phyloP scores from a whole-genome alignment of 2,329 filamentous ascomycete genomes.

The Elsinoe fawcettii region DNA sequence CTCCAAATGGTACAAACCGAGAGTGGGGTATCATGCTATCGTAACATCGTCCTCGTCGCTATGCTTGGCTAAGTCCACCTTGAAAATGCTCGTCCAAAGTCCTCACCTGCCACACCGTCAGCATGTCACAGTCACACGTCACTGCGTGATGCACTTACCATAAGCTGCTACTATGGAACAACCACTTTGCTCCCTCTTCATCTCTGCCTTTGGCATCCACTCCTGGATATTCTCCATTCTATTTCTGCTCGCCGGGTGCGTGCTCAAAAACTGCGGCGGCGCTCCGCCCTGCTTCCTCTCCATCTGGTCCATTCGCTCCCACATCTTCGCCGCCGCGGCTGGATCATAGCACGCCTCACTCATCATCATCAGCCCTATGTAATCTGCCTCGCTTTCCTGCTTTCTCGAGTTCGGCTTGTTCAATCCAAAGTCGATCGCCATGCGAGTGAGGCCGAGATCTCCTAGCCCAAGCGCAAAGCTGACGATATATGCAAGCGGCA shows the following conservation, averaged over 20 bases:
- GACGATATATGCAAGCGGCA: slow-evolving; percentile 29
- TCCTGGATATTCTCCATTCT: slow-evolving; percentile 58
- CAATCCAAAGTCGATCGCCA: slow-evolving; percentile 56
- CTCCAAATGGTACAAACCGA: not conserved
- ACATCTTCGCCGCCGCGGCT: slow-evolving; percentile 56
- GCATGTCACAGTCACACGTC: not conserved
- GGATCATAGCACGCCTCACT: slow-evolving; percentile 71
- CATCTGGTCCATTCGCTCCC: slow-evolving; percentile 50
- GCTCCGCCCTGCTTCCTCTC: slow-evolving; percentile 43
- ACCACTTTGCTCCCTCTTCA: slow-evolving; percentile 27
- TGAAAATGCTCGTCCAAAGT: slow-evolving; percentile 6
- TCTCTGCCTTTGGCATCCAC: slow-evolving; percentile 43
- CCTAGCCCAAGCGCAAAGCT: slow-evolving; percentile 36
- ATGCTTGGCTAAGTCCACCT: not conserved
- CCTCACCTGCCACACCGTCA: not conserved
- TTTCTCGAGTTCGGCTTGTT: slow-evolving; percentile 58
- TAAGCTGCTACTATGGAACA: slow-evolving; percentile 15
- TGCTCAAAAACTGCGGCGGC: slow-evolving; percentile 64
- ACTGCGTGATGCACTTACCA: slow-evolving; percentile 10
- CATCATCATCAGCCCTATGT: slow-evolving; percentile 78
- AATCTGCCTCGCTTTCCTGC: slow-evolving; percentile 71
- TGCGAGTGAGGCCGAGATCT: slow-evolving; percentile 28
- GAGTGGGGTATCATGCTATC: not conserved
- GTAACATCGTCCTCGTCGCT: not conserved
- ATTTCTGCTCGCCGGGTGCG: slow-evolving; percentile 64